A percentile compares a stretch with the other conserved stretches of the same genome.
Evolutionary conservation across 176 grass and related monocot genomes (phyloP).

Genomic region (Rhynchospora breviuscula): DNA sequence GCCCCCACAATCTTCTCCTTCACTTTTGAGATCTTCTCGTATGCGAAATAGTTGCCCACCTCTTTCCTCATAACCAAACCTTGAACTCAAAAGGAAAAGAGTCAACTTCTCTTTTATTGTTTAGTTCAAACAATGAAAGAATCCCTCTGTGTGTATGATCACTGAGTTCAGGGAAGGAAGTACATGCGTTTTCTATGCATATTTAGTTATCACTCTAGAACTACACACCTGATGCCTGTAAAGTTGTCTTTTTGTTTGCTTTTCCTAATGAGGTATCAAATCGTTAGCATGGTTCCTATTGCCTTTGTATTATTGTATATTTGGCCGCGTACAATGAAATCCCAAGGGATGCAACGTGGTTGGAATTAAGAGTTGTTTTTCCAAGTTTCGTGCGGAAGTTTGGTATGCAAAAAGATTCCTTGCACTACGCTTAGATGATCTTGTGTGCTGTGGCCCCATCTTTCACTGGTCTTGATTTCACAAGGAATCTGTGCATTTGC

Average conservation of each 20-base stretch:
- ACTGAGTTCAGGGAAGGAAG: not conserved
- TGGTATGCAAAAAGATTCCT: conserved; percentile 5
- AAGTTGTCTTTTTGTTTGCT: conserved; percentile 7
- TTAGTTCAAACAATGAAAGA: conserved; percentile 8
- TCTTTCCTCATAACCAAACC: not conserved
- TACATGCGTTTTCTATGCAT: conserved; percentile 21
- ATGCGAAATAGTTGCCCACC: conserved; percentile 37
- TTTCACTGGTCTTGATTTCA: not conserved
- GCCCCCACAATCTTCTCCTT: conserved; percentile 50
- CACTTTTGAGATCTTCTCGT: conserved; percentile 42
- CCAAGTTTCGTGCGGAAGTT: conserved; percentile 15
- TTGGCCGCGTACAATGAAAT: not conserved
- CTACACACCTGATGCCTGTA: conserved; percentile 12
- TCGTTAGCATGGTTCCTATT: conserved; percentile 1
- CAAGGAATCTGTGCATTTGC: not conserved
- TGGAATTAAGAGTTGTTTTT: conserved; percentile 1
- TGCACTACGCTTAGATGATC: not conserved
- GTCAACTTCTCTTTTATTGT: not conserved
- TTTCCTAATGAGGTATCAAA: conserved; percentile 18
- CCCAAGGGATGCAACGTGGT: not conserved
- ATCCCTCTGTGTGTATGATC: not conserved
- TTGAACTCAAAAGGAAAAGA: conserved; percentile 7
- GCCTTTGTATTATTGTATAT: not conserved
- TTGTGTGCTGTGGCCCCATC: not conserved
- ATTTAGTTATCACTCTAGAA: conserved; percentile 12